These are phyloP conservation scores for Hibiscus mutabilis DNA, from an alignment of 345 rosid genomes.

Conservation along the genomic window DNA sequence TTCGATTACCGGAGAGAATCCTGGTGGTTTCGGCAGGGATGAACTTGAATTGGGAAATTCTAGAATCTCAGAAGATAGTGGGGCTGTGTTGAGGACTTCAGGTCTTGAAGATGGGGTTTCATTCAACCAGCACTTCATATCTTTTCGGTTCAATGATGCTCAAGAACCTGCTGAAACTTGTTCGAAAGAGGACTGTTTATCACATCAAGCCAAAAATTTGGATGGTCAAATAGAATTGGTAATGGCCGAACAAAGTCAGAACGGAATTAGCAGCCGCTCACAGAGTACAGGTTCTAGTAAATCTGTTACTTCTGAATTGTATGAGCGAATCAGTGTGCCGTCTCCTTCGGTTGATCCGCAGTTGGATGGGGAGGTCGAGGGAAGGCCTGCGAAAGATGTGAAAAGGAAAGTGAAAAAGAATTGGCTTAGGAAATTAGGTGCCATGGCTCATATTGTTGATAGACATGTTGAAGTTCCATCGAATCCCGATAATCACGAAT, in stretches of 20 bases:
- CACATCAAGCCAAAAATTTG: slow-evolving; percentile 24
- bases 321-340: slow-evolving; percentile 23
- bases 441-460: slow-evolving; percentile 18
- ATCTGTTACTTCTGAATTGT: slow-evolving; percentile 47
- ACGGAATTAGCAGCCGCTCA: slow-evolving; percentile 26
- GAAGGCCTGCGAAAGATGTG: slow-evolving; percentile 10
- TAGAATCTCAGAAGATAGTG: slow-evolving; percentile 25
- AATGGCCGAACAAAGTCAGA: slow-evolving; percentile 22
- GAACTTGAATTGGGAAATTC: slow-evolving; percentile 16
- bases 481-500: slow-evolving; percentile 9
- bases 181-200: slow-evolving; percentile 13
- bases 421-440: slow-evolving; percentile 40
- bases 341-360: slow-evolving; percentile 23
- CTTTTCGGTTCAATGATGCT: slow-evolving; percentile 24
- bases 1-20: no score
- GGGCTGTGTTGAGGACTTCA: slow-evolving; percentile 32
- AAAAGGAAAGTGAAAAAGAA: slow-evolving; percentile 26
- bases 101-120: slow-evolving; percentile 22
- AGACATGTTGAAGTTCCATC: slow-evolving; percentile 17
- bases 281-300: slow-evolving; percentile 30
- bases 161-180: slow-evolving; percentile 22
- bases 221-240: slow-evolving; percentile 34
- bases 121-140: slow-evolving; percentile 15
- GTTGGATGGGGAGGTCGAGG: neutral
- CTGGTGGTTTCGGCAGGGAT: slow-evolving; percentile 13